Base-by-base conservation (phyloP, 805 yeast species). In the Nakazawaea ishiwadae region DNA sequence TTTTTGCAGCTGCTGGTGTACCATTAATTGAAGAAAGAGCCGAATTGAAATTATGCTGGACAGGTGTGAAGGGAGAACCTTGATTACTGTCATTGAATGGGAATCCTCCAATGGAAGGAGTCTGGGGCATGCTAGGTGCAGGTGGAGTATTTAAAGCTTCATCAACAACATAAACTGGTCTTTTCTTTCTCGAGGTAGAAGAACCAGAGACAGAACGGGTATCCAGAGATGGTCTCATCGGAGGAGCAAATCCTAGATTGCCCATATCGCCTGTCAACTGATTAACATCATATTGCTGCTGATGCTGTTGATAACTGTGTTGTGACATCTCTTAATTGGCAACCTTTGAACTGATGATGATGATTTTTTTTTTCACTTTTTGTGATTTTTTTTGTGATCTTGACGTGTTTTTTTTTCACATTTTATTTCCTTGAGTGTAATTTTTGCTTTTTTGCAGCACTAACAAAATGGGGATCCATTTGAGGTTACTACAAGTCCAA, bases 121-220 rank as follows among this genome's bases (percentile, higher is more conserved):
- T 32, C 14, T 20, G 30, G 11, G 33, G 29, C 15, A 27, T 4
- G 11, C n/a, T n/a, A n/a, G n/a, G n/a, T n/a, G n/a, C n/a, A n/a
- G 26, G 40, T n/a, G 40, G 29, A 21, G 30, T 30, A 14, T 12
- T 17, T 26, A 40, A 31, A 5, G 31, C 30, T 23, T 32, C 45
- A 24, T 42, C 45, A n/a, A 42, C 45, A 5, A 42, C 41, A 29
- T 42, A 42, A 14, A 32, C 35, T 4, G 45, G 45, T 28, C 45
- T 33, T 21, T 42, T 42, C 26, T 33, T 37, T 21, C 37, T 32
- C 11, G 40, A 35, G 4, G 19, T 20, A 7, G 31, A 3, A 11
- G 33, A 28, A 9, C 33, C 35, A 16, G 26, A 8, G 11, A 31
- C 30, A 15, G 39, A 40, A 4, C 31, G 20, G 8, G 26, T 7